Percentiles rank a stretch among this genome's conserved stretches.
These are phyloP conservation scores for Cinchona pubescens DNA, from an alignment of 257 asterid genomes.

Conservation along the genomic window DNA sequence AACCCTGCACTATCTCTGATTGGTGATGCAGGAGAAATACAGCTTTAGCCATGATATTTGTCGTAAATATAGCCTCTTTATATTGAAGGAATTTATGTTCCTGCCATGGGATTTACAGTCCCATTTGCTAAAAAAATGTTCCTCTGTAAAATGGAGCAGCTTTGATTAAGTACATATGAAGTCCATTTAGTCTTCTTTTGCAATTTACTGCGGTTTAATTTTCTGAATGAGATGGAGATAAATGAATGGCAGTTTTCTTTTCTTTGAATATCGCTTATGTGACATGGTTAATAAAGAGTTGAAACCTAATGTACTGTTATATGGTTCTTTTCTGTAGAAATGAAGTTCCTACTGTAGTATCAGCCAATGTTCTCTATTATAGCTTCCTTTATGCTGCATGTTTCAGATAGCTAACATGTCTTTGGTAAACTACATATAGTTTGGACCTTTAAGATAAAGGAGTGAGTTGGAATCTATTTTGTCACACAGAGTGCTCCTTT, in stretches of 20 bases:
- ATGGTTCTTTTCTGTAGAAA: background rate
- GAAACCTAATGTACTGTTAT: background rate
- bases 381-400: background rate
- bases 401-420: background rate
- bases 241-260: background rate
- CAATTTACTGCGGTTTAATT: background rate
- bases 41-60: background rate
- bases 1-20: background rate
- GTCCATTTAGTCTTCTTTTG: background rate
- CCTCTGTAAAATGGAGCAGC: background rate
- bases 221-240: background rate
- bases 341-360: background rate
- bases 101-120: background rate
- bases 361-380: background rate
- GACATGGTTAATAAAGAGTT: background rate
- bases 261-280: background rate
- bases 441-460: background rate
- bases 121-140: background rate
- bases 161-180: background rate
- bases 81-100: background rate
- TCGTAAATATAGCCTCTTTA: background rate
- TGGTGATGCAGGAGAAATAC: conserved; percentile 1
- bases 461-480: background rate
- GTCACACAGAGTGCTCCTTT: background rate
- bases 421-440: background rate